Base-by-base conservation (phyloP, 2,329 filamentous ascomycete genomes). In the Trichoderma breve region DNA sequence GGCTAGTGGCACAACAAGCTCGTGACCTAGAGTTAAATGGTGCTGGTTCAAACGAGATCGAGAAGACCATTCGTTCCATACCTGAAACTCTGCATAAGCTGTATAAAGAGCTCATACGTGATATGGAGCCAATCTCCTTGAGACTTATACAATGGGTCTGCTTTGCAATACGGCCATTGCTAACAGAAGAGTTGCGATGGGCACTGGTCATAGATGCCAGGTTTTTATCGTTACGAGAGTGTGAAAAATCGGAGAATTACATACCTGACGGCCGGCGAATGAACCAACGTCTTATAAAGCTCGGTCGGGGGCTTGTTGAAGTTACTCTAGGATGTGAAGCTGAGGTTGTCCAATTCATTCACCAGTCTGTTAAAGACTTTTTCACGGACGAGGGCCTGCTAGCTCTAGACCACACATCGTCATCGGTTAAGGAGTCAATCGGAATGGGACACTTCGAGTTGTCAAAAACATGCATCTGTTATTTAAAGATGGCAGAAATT, bases 301-400 rank as follows among this genome's bases (percentile, higher is more conserved):
- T 81, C 6, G 79, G 79, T 39, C 72, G 77, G 32, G 78, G 79
- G 36, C 79, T 82, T 74, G 77, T 70, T 12, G 79, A 80, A 47
- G 28, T 75, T 47, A 39, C 70, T 2, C 14, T 28, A 8, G 71
- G 60, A 21, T 64, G 67, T 6, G 30, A 70, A 1, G 36, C 4
- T 11, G 11, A 2, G n/a, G 58, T 76, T 39, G 76, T 79, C 2
- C 79, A 81, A 55, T 79, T 81, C 64, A 81, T 81, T 43, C 80
- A 82, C 34, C 77, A 81, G 65, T 77, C 80, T 3, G 78, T 79
- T 55, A 78, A 79, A 43, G 80, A 81, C 57, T 81, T 79, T 68
- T 79, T 81, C 43, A 7, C 78, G 28, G 58, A 74, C 6, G 74
- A 73, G 12, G 77, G 78, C 18, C 51, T 79, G 26, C 21, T n/a